Base-by-base conservation (phyloP, 306 rosid genomes). In the Begonia loranthoides region DNA sequence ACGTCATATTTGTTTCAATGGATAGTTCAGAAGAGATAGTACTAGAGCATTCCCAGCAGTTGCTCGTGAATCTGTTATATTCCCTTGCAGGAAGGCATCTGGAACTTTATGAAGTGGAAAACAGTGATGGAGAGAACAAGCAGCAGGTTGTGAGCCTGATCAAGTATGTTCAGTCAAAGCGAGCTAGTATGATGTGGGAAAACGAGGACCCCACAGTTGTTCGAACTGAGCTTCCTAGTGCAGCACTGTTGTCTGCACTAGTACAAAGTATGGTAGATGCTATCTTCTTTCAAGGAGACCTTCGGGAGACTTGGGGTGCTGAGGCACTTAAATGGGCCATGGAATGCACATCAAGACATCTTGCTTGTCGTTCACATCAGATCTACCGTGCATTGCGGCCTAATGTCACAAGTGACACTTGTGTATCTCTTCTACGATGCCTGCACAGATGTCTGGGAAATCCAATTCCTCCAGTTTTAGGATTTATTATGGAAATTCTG, bases 121-220 rank as follows among this genome's bases (percentile, higher is more conserved):
- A 78, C 72, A 74, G 75, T 75, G 99, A 92, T 64, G 80, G 99
- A 62, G 99, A 92, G 76, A 92, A 92, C 79, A 92, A 83, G 66
- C 99, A 92, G 73, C 99, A 92, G 75, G 99, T 92, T 65, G 96
- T 92, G 60, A 87, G 94, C 77, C 68, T 92, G 73, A 92, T 92
- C 78, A 92, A 92, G 66, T 92, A 92, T 73, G 96, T 92, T 57
- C 99, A 92, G 52, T 92, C 99, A 58, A 92, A 92, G 70, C 82
- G 99, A 64, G 99, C 94, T 74, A 86, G 96, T 70, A 92, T 92
- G 99, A 92, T 92, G 99, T 92, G 99, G 99, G 99, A 92, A 75
- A 92, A 83, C 62, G 96, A 92, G 73, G 99, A 86, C 65, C 94
- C 99, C 40, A 78, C 96, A 9, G 87, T 92, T 45, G 93, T 92